phyloP scores from a whole-genome alignment of 345 rosid genomes.

The Rubroshorea leprosula region DNA sequence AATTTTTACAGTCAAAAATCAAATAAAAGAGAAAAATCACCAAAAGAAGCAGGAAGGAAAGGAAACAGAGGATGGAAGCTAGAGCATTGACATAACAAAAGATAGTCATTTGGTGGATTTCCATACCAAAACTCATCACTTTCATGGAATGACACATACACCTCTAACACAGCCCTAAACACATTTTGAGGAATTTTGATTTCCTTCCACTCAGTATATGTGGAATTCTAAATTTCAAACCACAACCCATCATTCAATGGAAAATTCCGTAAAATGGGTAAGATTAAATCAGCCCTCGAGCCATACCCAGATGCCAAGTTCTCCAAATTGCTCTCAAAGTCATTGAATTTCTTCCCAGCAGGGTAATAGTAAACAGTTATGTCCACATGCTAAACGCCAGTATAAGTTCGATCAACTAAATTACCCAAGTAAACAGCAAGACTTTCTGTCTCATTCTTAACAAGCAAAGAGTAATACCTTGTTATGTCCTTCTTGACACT shows the following conservation, averaged over 20 bases:
- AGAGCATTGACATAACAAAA: constrained; percentile 9
- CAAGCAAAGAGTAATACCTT: constrained; percentile 66
- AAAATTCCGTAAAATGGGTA: constrained; percentile 62
- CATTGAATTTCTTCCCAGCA: constrained; percentile 13
- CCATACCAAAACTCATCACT: constrained; percentile 85
- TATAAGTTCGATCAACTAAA: constrained; percentile 51
- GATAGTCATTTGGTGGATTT: constrained; percentile 63
- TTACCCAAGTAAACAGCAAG: constrained; percentile 70
- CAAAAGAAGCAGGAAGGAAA: too few relatives aligned
- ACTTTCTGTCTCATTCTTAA: constrained; percentile 44
- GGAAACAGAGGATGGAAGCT: not conserved
- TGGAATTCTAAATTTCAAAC: constrained; percentile 60
- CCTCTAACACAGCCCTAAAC: constrained; percentile 81
- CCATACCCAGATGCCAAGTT: constrained; percentile 22
- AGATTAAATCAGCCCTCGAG: constrained; percentile 63
- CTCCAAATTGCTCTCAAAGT: constrained; percentile 4
- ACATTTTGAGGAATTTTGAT: constrained; percentile 62
- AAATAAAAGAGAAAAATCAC: too few relatives aligned
- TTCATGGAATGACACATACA: constrained; percentile 89
- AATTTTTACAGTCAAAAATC: too few relatives aligned
- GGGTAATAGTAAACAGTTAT: constrained; percentile 64
- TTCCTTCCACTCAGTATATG: constrained; percentile 40
- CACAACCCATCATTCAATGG: constrained; percentile 79
- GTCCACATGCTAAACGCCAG: constrained; percentile 76
- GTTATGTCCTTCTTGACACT: constrained; percentile 71